Base-by-base conservation (phyloP, 768 basidiomycete genomes). In the Phanerodontia chrysosporium region DNA sequence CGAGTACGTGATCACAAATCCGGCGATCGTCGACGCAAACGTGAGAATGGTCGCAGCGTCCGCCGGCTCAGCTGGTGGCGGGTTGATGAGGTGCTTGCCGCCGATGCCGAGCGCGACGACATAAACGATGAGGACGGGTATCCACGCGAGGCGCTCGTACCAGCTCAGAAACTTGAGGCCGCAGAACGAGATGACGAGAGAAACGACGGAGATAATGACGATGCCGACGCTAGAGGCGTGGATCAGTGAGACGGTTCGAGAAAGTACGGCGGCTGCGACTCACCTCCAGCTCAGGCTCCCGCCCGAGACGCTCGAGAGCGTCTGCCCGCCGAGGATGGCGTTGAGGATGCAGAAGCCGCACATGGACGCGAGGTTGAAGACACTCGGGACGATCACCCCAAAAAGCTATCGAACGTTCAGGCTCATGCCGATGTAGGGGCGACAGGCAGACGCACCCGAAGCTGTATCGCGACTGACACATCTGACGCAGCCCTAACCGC, bases 401-500 rank as follows among this genome's bases (percentile, higher is more conserved):
- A 80, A 86, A 65, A 80, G 82, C 55, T 10, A 56, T 45, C 51
- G 70, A 65, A 30, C 29, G 28, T 52, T n/a, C n/a, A n/a, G n/a
- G n/a, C n/a, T n/a, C n/a, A n/a, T n/a, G n/a, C n/a, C n/a, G n/a
- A n/a, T n/a, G n/a, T n/a, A 52, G 32, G 58, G 45, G 48, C 0
- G 58, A 72, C 65, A n/a, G n/a, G n/a, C n/a, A n/a, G 35, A 76
- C 74, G 75, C 74, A 80, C 79, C 83, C 83, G 63, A 83, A 83
- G 56, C 73, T 80, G 67, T 83, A 86, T 25, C 83, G 73, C 2
- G 91, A 85, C 45, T 83, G 81, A 24, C 90, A 83, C 89, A 95
- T 92, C 65, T 93, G 87, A 21, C 91, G 80, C 66, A 87, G 81
- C 12, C 94, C 94, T 0, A 89, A 74, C 68, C 84, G 86, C 0